phyloP scores from a whole-genome alignment of 2,329 filamentous ascomycete genomes.

The Epicoccum sorghinum region DNA sequence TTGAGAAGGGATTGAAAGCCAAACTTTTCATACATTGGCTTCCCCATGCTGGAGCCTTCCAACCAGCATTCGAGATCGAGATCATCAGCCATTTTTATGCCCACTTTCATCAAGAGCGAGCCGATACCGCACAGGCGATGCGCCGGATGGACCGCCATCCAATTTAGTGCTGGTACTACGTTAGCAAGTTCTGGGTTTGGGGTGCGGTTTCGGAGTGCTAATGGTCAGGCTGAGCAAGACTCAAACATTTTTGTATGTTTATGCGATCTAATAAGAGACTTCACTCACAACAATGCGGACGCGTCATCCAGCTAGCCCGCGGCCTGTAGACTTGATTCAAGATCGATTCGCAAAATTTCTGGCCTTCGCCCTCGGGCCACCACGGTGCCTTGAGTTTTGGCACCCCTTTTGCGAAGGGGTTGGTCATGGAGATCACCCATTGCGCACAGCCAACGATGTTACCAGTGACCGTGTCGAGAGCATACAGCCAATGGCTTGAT shows the following conservation, averaged over 20 bases:
- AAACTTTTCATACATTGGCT: constrained; percentile 45
- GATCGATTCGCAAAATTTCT: constrained; percentile 42
- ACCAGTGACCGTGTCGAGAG: constrained; percentile 29
- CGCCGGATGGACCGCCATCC: constrained; percentile 44
- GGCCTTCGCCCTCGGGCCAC: constrained; percentile 44
- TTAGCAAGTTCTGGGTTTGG: constrained; percentile 19
- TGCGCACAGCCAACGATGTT: constrained; percentile 38
- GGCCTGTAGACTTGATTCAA: constrained; percentile 43
- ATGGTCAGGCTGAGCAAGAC: not conserved
- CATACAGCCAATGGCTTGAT: constrained; percentile 43
- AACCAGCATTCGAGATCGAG: constrained; percentile 47
- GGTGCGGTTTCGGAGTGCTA: constrained; percentile 13
- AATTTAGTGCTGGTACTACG: constrained; percentile 38
- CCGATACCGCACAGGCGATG: constrained; percentile 47
- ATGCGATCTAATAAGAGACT: constrained; percentile 1
- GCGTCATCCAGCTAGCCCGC: constrained; percentile 40
- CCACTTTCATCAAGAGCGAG: constrained; percentile 44
- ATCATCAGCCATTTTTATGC: constrained; percentile 41
- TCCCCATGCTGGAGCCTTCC: constrained; percentile 46
- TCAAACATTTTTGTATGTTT: not conserved
- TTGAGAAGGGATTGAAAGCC: constrained; percentile 37
- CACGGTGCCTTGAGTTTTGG: constrained; percentile 37
- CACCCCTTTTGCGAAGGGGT: constrained; percentile 40
- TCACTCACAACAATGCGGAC: constrained; percentile 42
- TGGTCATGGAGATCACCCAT: constrained; percentile 37